These are phyloP conservation scores for Aspergillus leporis DNA, from an alignment of 495 filamentous ascomycete species.

Conservation along the genomic window DNA sequence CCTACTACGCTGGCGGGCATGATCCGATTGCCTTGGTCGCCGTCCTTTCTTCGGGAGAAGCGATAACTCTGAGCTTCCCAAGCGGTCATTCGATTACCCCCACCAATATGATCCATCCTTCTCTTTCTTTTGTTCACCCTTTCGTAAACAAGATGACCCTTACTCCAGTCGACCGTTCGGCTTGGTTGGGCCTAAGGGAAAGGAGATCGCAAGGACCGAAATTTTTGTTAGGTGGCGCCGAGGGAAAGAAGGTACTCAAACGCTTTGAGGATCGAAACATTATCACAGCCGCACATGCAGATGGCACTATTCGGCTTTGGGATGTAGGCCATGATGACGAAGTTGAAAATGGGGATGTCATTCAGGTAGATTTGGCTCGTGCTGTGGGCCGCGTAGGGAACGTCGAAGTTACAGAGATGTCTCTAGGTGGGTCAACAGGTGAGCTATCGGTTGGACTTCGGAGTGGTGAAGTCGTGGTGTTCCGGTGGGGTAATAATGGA, in stretches of 20 bases:
- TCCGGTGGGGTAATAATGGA: conserved; percentile 80
- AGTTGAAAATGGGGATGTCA: conserved; percentile 77
- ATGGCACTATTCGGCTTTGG: conserved; percentile 86
- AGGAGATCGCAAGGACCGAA: conserved; percentile 69
- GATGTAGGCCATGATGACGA: conserved; percentile 89
- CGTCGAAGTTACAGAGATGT: conserved; percentile 72
- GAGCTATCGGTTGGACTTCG: conserved; percentile 82
- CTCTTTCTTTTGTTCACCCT: conserved; percentile 81
- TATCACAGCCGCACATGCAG: conserved; percentile 78
- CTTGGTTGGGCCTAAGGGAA: conserved; percentile 90
- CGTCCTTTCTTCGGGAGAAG: conserved; percentile 79
- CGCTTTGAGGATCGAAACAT: conserved; percentile 80
- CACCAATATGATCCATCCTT: conserved; percentile 86
- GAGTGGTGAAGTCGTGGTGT: conserved; percentile 82
- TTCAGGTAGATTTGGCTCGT: conserved; percentile 83
- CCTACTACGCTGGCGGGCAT: conserved; percentile 82
- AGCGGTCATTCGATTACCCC: conserved; percentile 86
- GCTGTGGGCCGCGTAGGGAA: conserved; percentile 81
- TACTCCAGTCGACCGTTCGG: conserved; percentile 67
- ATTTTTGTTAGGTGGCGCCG: conserved; percentile 74
- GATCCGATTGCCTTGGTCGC: conserved; percentile 85
- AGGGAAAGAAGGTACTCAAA: conserved; percentile 63
- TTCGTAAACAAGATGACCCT: conserved; percentile 72
- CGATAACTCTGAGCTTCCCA: conserved; percentile 86
- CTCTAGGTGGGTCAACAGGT: conserved; percentile 71